Conservation (phyloP, 257 asterid species). For the Lycium barbarum region DNA sequence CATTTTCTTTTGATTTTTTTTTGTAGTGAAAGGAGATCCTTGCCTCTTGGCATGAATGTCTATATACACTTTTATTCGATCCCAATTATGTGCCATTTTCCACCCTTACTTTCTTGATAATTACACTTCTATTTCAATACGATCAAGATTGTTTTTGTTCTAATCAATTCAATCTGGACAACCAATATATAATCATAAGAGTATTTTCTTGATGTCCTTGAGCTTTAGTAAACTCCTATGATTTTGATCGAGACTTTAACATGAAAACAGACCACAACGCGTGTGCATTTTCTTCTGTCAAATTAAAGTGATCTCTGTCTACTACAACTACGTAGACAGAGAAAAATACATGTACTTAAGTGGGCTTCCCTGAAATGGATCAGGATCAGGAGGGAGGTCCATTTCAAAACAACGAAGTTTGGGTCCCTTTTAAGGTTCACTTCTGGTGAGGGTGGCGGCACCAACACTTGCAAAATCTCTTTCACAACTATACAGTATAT, state of each 20-base stretch:
- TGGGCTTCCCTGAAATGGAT: not conserved
- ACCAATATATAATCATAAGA: not conserved
- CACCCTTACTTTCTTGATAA: no score
- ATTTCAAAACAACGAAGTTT: conserved; percentile 31
- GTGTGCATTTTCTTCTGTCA: not conserved
- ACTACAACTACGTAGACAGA: not conserved
- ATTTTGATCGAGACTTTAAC: not conserved
- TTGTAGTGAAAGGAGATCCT: no score
- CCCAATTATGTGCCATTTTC: no score
- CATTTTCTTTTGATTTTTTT: no score
- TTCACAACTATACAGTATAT: not conserved
- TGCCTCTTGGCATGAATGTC: no score
- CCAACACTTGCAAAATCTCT: conserved; percentile 8
- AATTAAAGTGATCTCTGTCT: not conserved
- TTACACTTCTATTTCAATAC: not conserved
- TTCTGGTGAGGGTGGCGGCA: conserved; percentile 23
- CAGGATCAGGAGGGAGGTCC: conserved; percentile 39
- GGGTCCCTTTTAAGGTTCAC: conserved; percentile 36
- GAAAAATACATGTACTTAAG: not conserved
- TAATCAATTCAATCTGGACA: not conserved
- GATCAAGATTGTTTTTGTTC: not conserved
- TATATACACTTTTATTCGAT: no score
- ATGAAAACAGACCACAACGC: not conserved
- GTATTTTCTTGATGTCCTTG: not conserved
- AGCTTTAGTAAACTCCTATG: not conserved